Percentiles rank a stretch among this genome's conserved stretches.
Conservation (phyloP, 2,329 filamentous ascomycete genomes). For the Amauroascus verrucosus region DNA sequence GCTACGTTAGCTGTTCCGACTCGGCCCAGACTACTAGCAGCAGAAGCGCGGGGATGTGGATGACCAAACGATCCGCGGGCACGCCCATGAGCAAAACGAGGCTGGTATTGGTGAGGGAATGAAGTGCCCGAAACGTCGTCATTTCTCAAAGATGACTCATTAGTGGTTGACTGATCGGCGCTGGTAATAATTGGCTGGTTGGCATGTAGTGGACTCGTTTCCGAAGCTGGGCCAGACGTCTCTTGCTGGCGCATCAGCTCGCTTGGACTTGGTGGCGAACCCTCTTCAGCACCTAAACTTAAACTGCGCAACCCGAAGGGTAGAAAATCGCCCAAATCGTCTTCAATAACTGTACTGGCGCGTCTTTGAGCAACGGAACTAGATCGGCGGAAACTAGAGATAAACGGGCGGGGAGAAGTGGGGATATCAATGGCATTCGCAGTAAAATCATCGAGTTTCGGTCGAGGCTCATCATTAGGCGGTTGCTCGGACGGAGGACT, state of each 20-base stretch:
- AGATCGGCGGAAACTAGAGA: conserved; percentile 35
- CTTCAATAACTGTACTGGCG: conserved; percentile 23
- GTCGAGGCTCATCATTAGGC: conserved; percentile 26
- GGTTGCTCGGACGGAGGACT: conserved; percentile 30
- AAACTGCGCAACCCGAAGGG: conserved; percentile 38
- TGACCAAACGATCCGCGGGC: conserved; percentile 31
- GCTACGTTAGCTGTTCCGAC: conserved; percentile 23
- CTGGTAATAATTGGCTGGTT: conserved; percentile 20
- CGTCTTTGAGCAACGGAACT: conserved; percentile 36
- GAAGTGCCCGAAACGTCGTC: not conserved
- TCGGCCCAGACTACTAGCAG: conserved; percentile 33
- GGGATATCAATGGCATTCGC: conserved; percentile 42
- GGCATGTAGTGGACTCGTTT: conserved; percentile 18
- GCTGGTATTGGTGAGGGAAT: conserved; percentile 23
- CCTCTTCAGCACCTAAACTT: conserved; percentile 37
- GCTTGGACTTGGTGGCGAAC: conserved; percentile 25
- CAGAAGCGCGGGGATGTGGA: conserved; percentile 31
- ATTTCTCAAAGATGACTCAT: not conserved
- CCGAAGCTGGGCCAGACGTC: conserved; percentile 3
- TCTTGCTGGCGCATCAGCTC: conserved; percentile 28
- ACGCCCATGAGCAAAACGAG: conserved; percentile 30
- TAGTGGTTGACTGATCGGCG: conserved; percentile 13
- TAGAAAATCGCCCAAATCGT: conserved; percentile 38
- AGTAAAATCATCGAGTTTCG: conserved; percentile 27
- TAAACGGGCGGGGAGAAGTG: conserved; percentile 36